Evolutionary conservation across 2,329 filamentous ascomycete species (phyloP), one percentile per base, ranked within the genome.

Genomic region (Sclerotinia nivalis): DNA sequence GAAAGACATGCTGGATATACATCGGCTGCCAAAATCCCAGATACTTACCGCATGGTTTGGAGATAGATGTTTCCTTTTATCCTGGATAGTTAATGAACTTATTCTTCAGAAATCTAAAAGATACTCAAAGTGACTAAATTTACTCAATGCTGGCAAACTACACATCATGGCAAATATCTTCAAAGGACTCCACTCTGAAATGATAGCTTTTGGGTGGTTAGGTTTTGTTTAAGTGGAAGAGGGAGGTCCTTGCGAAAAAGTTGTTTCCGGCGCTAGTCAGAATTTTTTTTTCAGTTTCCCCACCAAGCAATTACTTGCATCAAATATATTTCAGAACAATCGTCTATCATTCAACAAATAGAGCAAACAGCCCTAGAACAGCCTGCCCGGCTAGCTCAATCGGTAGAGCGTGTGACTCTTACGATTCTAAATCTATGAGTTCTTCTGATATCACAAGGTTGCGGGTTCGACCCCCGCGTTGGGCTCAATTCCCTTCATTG

Each of bases 331-430:
- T 2, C 9, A 8, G 22, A 52, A 34, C 45, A 18, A 34, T 18
- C 1, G 0, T 0, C 0, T 1, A 0, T 4, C 1, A 5, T 8
- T 18, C 10, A 64, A 43, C 47, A 52, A 40, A 20, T 20, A 25
- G 1, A 52, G 52, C 49, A 69, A 64, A 43, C 13, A 43, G 40
- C 10, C 9, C 40, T 43, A 15, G 13, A 43, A 43, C 15, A 69
- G 59, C 54, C 61, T 45, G 72, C 74, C 74, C 71, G 73, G 74
- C 70, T 75, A 77, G 75, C 75, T 76, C 75, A 76, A 75, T 76
- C 75, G 75, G 75, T 77, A 76, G 75, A 76, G 75, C 75, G 75
- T 77, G 74, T 74, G 75, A 71, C 74, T 76, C 74, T 76, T 75
- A 76, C 3, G 67, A 56, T 69, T 56, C 22, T 50, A 52, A 25